Evolutionary conservation across 441 rosid genomes (phyloP), one percentile per base, ranked within the genome.

Genomic region (Adansonia rubrostipa): DNA sequence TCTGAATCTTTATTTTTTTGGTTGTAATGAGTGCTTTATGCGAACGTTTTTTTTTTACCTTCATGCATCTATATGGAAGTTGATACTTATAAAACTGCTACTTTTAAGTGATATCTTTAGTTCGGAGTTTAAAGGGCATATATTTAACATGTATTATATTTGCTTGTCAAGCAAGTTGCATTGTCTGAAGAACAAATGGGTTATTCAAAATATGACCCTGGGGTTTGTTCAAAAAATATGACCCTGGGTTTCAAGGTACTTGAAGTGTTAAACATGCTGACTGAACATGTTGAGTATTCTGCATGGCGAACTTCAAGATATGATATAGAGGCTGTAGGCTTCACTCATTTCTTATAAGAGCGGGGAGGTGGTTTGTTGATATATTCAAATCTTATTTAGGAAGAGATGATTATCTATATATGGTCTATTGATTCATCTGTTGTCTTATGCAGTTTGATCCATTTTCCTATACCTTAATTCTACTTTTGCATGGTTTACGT

Each of bases 341-440:
- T 47, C n/a, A 10, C n/a, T 45, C 5, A 3, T 70, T 28, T 71
- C 48, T 3, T 71, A 48, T 22, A 69, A 22, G 42, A 69, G 40
- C n/a, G 22, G 56, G 72, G 73, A 20, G 20, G 44, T 70, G 14
- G 74, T 7, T 50, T 70, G 74, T 24, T 24, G 20, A 50, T 22
- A 22, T 22, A 24, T 19, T 22, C 10, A 47, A 19, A 68, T 5
- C 28, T 20, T 66, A 3, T 20, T 8, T 68, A 20, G 56, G 36
- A 68, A 45, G 33, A 10, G 71, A 45, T 9, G 19, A 68, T 68
- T 4, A 13, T 69, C 2, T 3, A 10, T 15, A 15, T 71, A 56
- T 4, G 44, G 61, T 53, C 14, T 51, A 24, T 51, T 8, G 9
- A 47, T 48, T 69, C 33, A 9, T 20, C 42, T 48, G 42, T 48